phyloP scores from a whole-genome alignment of 1,284 basidiomycete species.

The Heterobasidion parviporum region DNA sequence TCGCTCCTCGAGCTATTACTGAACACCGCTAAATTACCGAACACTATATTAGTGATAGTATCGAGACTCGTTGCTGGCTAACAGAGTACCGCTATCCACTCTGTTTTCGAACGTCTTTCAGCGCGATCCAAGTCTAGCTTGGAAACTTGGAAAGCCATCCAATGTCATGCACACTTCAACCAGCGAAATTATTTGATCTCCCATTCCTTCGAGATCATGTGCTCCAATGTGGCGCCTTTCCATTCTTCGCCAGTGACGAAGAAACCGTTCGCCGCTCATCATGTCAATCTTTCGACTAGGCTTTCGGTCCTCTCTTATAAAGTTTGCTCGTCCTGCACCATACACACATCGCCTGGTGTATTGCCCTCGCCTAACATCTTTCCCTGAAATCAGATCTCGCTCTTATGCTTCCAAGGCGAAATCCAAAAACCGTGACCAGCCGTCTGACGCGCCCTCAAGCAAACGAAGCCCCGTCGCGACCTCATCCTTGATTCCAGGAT shows the following conservation, averaged over 20 bases:
- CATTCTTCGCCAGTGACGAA: too few relatives aligned
- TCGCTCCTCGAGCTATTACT: neutral
- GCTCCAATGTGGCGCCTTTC: too few relatives aligned
- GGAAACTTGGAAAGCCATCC: too few relatives aligned
- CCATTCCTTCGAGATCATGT: too few relatives aligned
- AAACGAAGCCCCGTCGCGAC: conserved; percentile 22
- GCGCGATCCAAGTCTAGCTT: too few relatives aligned
- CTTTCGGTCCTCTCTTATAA: neutral
- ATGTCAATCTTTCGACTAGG: neutral
- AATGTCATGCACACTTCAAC: too few relatives aligned
- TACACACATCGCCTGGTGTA: too few relatives aligned
- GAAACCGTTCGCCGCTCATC: neutral
- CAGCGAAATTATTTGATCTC: too few relatives aligned
- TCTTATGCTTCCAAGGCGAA: conserved; percentile 10
- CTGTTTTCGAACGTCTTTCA: too few relatives aligned
- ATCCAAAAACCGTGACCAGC: conserved; percentile 1
- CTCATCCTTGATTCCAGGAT: conserved; percentile 44
- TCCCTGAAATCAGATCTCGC: neutral
- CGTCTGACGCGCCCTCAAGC: conserved; percentile 21
- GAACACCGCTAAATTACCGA: neutral
- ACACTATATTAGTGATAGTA: neutral
- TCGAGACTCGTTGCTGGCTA: too few relatives aligned
- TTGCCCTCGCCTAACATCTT: too few relatives aligned
- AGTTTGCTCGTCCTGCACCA: neutral
- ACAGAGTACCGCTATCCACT: too few relatives aligned